phyloP scores from a whole-genome alignment of 1,284 basidiomycete genomes.

The Ustilago lituana region DNA sequence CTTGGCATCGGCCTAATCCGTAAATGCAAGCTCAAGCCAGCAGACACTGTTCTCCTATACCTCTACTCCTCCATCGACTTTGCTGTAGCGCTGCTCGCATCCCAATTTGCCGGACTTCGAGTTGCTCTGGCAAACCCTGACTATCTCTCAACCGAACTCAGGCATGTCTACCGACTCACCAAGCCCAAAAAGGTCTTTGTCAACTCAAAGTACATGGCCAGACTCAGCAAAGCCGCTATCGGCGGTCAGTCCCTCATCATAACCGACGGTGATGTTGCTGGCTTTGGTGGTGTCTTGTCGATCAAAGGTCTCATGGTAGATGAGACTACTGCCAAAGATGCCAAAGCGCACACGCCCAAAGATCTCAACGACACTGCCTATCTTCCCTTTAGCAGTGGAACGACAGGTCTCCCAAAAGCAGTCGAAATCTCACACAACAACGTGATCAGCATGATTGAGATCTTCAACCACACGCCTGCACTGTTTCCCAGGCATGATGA shows the following conservation, averaged over 20 bases:
- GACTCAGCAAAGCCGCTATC: constrained; percentile 20
- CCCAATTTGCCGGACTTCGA: constrained; percentile 38
- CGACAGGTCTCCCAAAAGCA: constrained; percentile 46
- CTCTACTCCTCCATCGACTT: constrained; percentile 43
- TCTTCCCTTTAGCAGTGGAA: constrained; percentile 43
- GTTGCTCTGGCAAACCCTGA: constrained; percentile 33
- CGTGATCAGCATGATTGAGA: constrained; percentile 42
- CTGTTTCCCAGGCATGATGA: constrained; percentile 11
- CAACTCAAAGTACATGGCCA: constrained; percentile 4
- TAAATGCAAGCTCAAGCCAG: constrained; percentile 35
- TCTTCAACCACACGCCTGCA: constrained; percentile 14
- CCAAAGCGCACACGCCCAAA: constrained; percentile 12
- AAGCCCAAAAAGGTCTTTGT: constrained; percentile 42
- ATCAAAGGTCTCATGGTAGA: constrained; percentile 14
- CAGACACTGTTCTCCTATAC: constrained; percentile 33
- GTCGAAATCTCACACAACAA: constrained; percentile 47
- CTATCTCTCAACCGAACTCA: constrained; percentile 33
- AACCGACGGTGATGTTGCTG: constrained; percentile 9
- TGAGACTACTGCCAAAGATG: constrained; percentile 6
- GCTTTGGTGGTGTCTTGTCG: constrained; percentile 20
- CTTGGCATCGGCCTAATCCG: constrained; percentile 32
- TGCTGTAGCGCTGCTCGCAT: constrained; percentile 24
- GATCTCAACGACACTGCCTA: constrained; percentile 25
- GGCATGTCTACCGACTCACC: constrained; percentile 28
- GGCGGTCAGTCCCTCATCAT: constrained; percentile 8